Evolutionary conservation across 192 early-diverging fungal genomes (phyloP).

Genomic region (Podila epigama): DNA sequence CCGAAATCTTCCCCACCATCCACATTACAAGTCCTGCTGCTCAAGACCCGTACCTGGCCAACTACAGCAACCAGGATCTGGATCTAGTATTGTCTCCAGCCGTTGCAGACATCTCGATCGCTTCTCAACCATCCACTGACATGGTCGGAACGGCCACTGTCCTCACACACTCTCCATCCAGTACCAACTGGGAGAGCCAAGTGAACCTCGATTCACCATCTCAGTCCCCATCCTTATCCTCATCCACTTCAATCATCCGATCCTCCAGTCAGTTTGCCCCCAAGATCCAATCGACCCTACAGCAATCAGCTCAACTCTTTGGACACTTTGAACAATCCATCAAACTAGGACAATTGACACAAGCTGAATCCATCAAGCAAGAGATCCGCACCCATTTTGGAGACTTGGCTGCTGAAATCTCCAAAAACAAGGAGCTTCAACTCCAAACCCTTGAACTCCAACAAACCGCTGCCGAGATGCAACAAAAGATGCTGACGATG

Average conservation of each 20-base stretch:
- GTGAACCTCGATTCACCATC: not conserved
- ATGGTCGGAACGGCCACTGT: not conserved
- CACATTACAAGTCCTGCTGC: not conserved
- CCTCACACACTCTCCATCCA: not conserved
- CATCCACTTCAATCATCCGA: too few relatives aligned
- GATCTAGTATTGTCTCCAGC: not conserved
- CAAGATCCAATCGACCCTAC: conserved; percentile 14
- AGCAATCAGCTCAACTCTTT: conserved; percentile 14
- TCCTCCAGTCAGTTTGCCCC: not conserved
- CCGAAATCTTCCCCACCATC: not conserved
- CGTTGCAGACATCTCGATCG: not conserved
- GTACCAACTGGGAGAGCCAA: not conserved
- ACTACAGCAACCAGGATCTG: not conserved
- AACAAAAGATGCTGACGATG: conserved; percentile 8
- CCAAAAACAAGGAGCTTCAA: conserved; percentile 16
- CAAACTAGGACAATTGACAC: conserved; percentile 9
- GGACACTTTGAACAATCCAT: conserved; percentile 17
- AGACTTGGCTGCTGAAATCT: conserved; percentile 8
- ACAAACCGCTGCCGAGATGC: conserved; percentile 14
- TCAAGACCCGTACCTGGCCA: too few relatives aligned
- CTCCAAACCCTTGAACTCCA: conserved; percentile 20
- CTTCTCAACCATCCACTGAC: not conserved
- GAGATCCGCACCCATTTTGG: conserved; percentile 14
- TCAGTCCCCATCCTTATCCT: not conserved
- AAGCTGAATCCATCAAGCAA: conserved; percentile 25